phyloP scores from a whole-genome alignment of 1,284 basidiomycete species.

The Lentinus polychrous region DNA sequence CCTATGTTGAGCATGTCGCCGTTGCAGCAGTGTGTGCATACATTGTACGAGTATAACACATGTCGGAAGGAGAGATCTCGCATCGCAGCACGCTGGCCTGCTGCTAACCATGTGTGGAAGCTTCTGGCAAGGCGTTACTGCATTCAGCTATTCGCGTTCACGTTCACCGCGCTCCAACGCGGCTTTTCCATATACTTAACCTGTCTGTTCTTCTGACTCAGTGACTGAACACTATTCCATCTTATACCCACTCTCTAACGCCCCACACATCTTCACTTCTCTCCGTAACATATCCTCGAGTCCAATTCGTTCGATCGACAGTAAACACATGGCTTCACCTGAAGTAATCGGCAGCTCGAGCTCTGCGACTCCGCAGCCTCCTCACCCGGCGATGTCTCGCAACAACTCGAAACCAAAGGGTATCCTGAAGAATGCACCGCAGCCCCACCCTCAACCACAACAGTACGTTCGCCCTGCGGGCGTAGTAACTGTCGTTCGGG shows the following conservation, averaged over 20 bases:
- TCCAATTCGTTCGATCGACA: too few species aligned
- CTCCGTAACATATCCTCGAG: not conserved
- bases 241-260: not conserved
- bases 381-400: constrained; percentile 23
- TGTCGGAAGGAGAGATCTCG: not conserved
- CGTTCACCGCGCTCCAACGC: not conserved
- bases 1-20: too few species aligned
- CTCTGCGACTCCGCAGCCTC: constrained; percentile 4
- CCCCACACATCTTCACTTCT: not conserved
- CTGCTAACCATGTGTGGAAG: constrained; percentile 1
- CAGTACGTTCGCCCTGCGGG: constrained; percentile 30
- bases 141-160: not conserved
- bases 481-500: constrained; percentile 1
- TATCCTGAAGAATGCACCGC: constrained; percentile 75
- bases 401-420: constrained; percentile 64
- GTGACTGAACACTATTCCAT: not conserved
- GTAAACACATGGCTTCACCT: constrained; percentile 4
- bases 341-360: not conserved
- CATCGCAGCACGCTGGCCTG: not conserved
- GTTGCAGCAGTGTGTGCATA: too few species aligned
- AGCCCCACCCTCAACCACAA: constrained; percentile 33
- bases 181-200: not conserved
- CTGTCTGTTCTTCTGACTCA: not conserved
- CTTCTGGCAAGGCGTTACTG: constrained; percentile 1
- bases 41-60: too few species aligned